A percentile compares a stretch with the other conserved stretches of the same genome.
phyloP scores from a whole-genome alignment of 345 rosid species.

The Acer saccharum region DNA sequence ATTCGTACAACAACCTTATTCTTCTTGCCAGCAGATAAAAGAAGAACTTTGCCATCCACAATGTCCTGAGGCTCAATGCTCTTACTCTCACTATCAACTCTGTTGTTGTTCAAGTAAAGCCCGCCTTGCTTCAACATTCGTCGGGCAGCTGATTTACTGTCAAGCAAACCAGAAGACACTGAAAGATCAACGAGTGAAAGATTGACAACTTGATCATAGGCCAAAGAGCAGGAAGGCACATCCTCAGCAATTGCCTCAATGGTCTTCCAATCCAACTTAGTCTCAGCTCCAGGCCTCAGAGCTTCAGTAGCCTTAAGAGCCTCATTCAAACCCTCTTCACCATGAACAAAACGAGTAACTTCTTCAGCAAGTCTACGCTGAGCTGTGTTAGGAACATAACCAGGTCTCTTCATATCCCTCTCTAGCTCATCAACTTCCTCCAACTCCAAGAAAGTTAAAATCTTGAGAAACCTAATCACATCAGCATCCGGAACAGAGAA shows the following conservation, averaged over 20 bases:
- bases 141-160: conserved; percentile 82
- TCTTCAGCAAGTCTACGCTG: conserved; percentile 89
- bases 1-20: conserved; percentile 86
- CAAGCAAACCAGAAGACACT: conserved; percentile 80
- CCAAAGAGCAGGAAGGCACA: conserved; percentile 77
- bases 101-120: conserved; percentile 83
- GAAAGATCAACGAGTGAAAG: conserved; percentile 67
- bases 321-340: conserved; percentile 85
- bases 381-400: conserved; percentile 67
- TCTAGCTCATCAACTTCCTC: conserved; percentile 68
- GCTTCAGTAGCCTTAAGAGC: conserved; percentile 94
- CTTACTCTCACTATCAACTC: conserved; percentile 74
- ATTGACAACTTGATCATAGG: conserved; percentile 56
- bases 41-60: conserved; percentile 86
- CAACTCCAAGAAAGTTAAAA: conserved; percentile 72
- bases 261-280: conserved; percentile 82
- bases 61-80: conserved; percentile 72
- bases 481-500: conserved; percentile 89
- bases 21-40: conserved; percentile 93
- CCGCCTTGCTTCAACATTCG: conserved; percentile 95
- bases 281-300: conserved; percentile 87
- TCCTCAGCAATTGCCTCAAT: conserved; percentile 87
- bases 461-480: conserved; percentile 73
- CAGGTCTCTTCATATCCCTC: conserved; percentile 65
- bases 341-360: conserved; percentile 89